Evolutionary conservation across 495 filamentous ascomycete genomes (phyloP).

Genomic region (Antarctomyces pellizariae): DNA sequence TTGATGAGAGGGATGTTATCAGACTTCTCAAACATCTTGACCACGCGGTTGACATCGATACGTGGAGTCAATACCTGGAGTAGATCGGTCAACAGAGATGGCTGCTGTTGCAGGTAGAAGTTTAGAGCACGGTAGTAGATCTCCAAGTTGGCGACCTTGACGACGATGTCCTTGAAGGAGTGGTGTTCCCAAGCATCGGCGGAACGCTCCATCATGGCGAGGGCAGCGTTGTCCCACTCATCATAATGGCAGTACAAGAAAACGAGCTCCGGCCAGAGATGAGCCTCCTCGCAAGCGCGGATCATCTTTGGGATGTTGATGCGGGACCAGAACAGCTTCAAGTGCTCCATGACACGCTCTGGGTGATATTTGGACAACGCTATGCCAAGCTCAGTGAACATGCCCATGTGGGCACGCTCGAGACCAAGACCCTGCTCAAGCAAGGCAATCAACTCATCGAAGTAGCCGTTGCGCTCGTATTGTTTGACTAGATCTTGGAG

Average conservation of each 20-base stretch:
- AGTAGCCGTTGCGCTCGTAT: slow-evolving; percentile 94
- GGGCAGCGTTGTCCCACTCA: slow-evolving; percentile 93
- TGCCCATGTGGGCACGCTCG: slow-evolving; percentile 60
- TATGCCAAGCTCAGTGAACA: slow-evolving; percentile 93
- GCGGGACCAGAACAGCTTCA: slow-evolving; percentile 95
- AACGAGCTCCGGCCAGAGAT: slow-evolving; percentile 92
- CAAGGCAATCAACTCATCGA: slow-evolving; percentile 86
- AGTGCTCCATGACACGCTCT: slow-evolving; percentile 91
- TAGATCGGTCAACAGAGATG: slow-evolving; percentile 81
- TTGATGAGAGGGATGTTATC: slow-evolving; percentile 98
- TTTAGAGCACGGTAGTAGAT: slow-evolving; percentile 96
- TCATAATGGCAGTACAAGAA: slow-evolving; percentile 99
- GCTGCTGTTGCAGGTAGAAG: slow-evolving; percentile 96
- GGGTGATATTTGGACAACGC: slow-evolving; percentile 93
- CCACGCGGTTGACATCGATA: slow-evolving; percentile 95
- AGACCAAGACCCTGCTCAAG: slow-evolving; percentile 90
- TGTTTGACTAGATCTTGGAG: slow-evolving; percentile 80
- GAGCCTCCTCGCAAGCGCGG: slow-evolving; percentile 79
- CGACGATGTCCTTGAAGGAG: slow-evolving; percentile 96
- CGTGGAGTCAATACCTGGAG: slow-evolving; percentile 76
- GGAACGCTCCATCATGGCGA: slow-evolving; percentile 98
- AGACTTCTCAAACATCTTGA: slow-evolving; percentile 93
- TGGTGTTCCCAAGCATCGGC: slow-evolving; percentile 99
- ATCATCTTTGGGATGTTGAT: slow-evolving; percentile 99
- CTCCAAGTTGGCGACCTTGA: slow-evolving; percentile 96